A percentile compares a stretch with the other conserved stretches of the same genome.
phyloP scores from a whole-genome alignment of 202 grass and related monocot genomes.

The Digitaria exilis region DNA sequence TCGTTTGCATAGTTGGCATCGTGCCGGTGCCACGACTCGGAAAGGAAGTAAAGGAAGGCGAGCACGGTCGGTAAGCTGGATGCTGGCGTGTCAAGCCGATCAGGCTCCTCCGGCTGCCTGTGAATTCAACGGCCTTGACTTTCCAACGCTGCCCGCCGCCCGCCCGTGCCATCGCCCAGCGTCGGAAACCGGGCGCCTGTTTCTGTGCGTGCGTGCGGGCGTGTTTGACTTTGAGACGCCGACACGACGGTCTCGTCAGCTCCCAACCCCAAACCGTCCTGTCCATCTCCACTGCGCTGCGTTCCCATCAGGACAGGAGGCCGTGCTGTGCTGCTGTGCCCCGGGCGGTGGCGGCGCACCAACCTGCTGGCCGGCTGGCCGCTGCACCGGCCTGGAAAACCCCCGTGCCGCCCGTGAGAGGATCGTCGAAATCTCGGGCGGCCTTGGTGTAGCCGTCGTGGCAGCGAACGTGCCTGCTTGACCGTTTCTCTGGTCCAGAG shows the following conservation, averaged over 20 bases:
- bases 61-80: background rate
- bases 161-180: background rate
- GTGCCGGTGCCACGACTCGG: background rate
- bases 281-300: background rate
- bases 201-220: no score
- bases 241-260: background rate
- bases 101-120: background rate
- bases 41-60: background rate
- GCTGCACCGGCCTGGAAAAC: slow-evolving; percentile 4
- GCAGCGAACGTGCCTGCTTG: background rate
- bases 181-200: background rate
- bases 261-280: background rate
- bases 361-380: slow-evolving; percentile 8
- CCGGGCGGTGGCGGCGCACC: background rate
- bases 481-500: slow-evolving; percentile 12
- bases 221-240: background rate
- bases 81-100: slow-evolving; percentile 36
- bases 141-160: background rate
- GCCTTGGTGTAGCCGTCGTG: background rate
- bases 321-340: no score
- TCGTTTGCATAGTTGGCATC: no score
- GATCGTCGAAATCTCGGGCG: background rate
- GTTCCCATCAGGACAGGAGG: slow-evolving; percentile 5
- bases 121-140: slow-evolving; percentile 41
- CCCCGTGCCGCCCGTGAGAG: slow-evolving; percentile 18